Evolutionary conservation across 129 eudicot genomes (phyloP), one percentile per base, ranked within the genome.

Genomic region (Solidago caesia): DNA sequence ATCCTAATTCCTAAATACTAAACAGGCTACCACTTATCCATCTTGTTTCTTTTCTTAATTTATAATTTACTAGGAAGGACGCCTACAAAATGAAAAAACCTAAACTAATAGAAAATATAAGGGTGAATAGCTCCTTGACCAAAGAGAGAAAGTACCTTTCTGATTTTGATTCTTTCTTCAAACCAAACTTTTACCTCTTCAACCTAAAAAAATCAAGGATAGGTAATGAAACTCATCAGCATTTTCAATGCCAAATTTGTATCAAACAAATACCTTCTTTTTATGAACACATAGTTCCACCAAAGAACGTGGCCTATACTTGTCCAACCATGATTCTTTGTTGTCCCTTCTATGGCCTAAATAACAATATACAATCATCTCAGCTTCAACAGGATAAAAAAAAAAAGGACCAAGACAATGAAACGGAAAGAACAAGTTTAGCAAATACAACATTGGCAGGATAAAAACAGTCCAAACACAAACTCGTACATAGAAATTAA

Each of bases 251-350:
- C n/a, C 15, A 39, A 9, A 29, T 46, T 16, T 48, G 46, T 12
- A 42, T 55, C 52, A 80, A 44, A 27, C 26, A 21, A 47, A 13
- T 68, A 92, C 98, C 91, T 94, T 94, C 85, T 94, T 94, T 83
- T 94, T 94, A 48, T 94, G 97, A 74, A 94, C 99, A 61, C 96
- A 89, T 33, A 94, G 91, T 33, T 88, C 99, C 64, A 75, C 87
- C 75, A 94, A 78, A 44, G 88, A 83, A 59, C 68, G 73, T 44
- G 99, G 99, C 64, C 75, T 94, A 64, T 94, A 87, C 43, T 88
- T 94, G 71, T 91, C 97, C 27, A 90, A 86, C 99, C 99, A 94
- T 68, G 80, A 76, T 49, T 88, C 96, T 72, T 59, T 82, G 68
- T 44, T 64, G 81, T 52, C 80, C 65, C 76, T 74, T 77, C 77